A percentile compares a stretch with the other conserved stretches of the same genome.
phyloP scores from a whole-genome alignment of 768 basidiomycete genomes.

The Leucosporidium creatinivorum region DNA sequence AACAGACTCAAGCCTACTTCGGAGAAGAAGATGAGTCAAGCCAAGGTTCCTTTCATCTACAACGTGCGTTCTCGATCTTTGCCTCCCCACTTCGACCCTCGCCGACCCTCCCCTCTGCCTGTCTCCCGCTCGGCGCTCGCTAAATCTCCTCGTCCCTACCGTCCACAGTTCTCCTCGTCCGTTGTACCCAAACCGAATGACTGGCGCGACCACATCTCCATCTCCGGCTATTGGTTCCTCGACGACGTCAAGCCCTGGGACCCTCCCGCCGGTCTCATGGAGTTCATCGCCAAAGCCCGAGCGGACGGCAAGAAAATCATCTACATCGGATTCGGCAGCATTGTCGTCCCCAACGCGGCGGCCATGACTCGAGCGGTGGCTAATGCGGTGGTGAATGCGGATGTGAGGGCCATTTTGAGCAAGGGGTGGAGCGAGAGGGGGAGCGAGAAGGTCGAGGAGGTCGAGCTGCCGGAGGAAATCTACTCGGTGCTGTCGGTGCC shows the following conservation, averaged over 20 bases:
- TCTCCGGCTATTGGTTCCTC: constrained; percentile 75
- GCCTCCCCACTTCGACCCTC: background rate
- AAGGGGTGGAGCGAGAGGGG: constrained; percentile 97
- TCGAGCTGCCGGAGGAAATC: constrained; percentile 67
- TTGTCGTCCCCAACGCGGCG: constrained; percentile 91
- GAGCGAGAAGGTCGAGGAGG: constrained; percentile 53
- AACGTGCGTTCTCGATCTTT: background rate
- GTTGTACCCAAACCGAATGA: constrained; percentile 81
- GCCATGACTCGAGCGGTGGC: constrained; percentile 84
- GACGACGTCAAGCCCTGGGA: constrained; percentile 65
- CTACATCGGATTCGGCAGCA: constrained; percentile 94
- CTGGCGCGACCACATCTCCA: constrained; percentile 96
- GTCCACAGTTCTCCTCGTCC: constrained; percentile 71
- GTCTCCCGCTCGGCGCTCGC: too few species aligned
- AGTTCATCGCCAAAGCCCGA: constrained; percentile 75
- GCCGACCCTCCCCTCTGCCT: too few species aligned
- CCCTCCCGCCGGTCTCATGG: constrained; percentile 66
- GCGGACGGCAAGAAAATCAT: constrained; percentile 73
- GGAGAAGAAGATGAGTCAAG: constrained; percentile 76
- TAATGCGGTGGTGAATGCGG: constrained; percentile 73
- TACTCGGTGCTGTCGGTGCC: constrained; percentile 61
- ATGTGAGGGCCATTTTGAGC: constrained; percentile 81
- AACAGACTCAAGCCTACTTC: too few species aligned
- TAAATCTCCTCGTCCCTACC: constrained; percentile 20
- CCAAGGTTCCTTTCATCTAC: constrained; percentile 55